A percentile compares a stretch with the other conserved stretches of the same genome.
phyloP scores from a whole-genome alignment of 768 basidiomycete species.

The Boletus sensibilis region DNA sequence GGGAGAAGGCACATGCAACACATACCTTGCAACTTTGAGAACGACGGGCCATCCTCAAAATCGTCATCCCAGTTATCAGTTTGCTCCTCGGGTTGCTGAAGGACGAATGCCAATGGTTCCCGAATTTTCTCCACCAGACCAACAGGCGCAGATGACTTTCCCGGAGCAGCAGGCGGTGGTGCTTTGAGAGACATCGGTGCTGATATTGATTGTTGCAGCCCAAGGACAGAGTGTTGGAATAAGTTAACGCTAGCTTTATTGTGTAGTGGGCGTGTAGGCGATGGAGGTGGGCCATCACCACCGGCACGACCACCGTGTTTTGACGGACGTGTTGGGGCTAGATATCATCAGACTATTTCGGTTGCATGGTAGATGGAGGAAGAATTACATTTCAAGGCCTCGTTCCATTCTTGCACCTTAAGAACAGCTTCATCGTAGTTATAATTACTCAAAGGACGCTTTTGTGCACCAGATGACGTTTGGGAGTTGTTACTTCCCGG shows the following conservation, averaged over 20 bases:
- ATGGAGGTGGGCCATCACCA: constrained; percentile 41
- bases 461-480: constrained; percentile 35
- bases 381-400: constrained; percentile 80
- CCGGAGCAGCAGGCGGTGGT: constrained; percentile 13
- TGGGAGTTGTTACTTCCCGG: constrained; percentile 35
- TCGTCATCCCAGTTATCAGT: constrained; percentile 99
- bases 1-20: background rate
- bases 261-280: constrained; percentile 39
- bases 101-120: constrained; percentile 60
- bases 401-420: constrained; percentile 98
- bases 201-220: constrained; percentile 36
- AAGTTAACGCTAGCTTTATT: constrained; percentile 27
- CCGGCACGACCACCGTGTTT: constrained; percentile 54
- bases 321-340: constrained; percentile 74
- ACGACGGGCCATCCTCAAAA: constrained; percentile 91
- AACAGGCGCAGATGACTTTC: constrained; percentile 26
- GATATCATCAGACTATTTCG: constrained; percentile 3
- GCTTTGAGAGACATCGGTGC: constrained; percentile 29
- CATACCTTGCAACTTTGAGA: constrained; percentile 73
- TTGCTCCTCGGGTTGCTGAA: constrained; percentile 79
- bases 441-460: constrained; percentile 69
- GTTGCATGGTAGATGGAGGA: constrained; percentile 15
- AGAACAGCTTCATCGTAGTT: constrained; percentile 93
- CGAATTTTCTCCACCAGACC: constrained; percentile 39
- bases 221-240: constrained; percentile 34